These are phyloP conservation scores for Epichloe sp. DNA, from an alignment of 2,329 filamentous ascomycete genomes.

Conservation along the genomic window DNA sequence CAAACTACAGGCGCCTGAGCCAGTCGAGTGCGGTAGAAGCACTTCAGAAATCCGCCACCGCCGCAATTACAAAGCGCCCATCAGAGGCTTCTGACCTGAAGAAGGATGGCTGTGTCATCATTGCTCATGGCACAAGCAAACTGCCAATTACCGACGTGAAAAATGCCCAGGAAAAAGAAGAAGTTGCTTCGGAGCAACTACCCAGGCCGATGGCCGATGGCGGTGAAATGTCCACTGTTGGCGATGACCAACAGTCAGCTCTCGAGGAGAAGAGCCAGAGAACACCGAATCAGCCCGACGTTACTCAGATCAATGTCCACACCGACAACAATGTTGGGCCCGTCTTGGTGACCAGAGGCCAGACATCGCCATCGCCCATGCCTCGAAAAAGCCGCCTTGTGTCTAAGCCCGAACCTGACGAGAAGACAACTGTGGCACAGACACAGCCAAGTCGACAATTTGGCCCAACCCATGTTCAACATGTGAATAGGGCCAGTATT, in stretches of 20 bases:
- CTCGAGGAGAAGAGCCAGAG: neutral
- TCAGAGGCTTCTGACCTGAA: neutral
- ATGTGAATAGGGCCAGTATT: neutral
- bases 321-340: constrained; percentile 2
- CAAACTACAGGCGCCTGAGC: neutral
- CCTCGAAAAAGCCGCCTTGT: neutral
- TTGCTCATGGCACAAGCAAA: neutral
- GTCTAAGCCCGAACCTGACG: neutral
- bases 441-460: neutral
- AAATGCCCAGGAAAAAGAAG: neutral
- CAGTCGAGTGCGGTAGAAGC: constrained; percentile 9
- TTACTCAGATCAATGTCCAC: neutral
- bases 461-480: neutral
- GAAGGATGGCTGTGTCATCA: neutral
- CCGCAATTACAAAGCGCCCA: constrained; percentile 8
- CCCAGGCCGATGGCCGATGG: neutral
- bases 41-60: constrained; percentile 16
- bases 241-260: neutral
- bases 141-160: neutral
- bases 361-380: constrained; percentile 4
- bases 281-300: neutral
- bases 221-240: neutral
- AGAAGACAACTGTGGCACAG: neutral
- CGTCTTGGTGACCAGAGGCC: neutral
- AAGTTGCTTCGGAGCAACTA: neutral